Evolutionary conservation across 1,284 basidiomycete genomes (phyloP).

Genomic region (Neotropicomus parvogracilis): DNA sequence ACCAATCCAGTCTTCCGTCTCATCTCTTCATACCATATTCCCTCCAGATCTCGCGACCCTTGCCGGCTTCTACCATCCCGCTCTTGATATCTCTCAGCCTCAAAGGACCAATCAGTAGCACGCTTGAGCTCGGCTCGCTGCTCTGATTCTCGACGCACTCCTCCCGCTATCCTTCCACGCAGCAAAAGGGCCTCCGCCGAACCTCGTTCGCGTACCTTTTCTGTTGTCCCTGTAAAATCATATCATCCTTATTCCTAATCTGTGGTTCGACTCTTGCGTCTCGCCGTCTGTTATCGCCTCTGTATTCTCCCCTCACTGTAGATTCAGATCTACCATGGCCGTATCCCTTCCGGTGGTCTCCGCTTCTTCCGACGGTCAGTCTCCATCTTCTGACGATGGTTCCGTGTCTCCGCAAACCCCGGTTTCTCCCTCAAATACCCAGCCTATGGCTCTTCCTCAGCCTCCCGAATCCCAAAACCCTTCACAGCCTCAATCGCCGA

Average conservation of each 20-base stretch:
- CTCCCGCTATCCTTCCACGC: conserved; percentile 18
- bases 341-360: conserved; percentile 50
- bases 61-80: conserved; percentile 70
- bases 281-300: conserved; percentile 7
- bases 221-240: conserved; percentile 16
- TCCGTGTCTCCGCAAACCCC: conserved; percentile 50
- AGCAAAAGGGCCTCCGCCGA: conserved; percentile 52
- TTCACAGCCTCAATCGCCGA: conserved; percentile 20
- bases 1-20: background rate
- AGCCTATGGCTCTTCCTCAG: conserved; percentile 36
- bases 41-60: conserved; percentile 88
- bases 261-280: background rate
- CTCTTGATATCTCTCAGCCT: conserved; percentile 36
- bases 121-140: conserved; percentile 74
- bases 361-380: conserved; percentile 41
- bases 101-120: conserved; percentile 36
- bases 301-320: conserved; percentile 17
- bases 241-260: conserved; percentile 23
- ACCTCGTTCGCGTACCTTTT: conserved; percentile 49
- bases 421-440: conserved; percentile 41
- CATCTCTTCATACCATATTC: background rate
- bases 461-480: conserved; percentile 19
- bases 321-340: conserved; percentile 41
- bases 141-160: conserved; percentile 35
- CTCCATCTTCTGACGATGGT: conserved; percentile 44